Base-by-base conservation (phyloP, 768 basidiomycete species). In the Coprinellus micaceus region DNA sequence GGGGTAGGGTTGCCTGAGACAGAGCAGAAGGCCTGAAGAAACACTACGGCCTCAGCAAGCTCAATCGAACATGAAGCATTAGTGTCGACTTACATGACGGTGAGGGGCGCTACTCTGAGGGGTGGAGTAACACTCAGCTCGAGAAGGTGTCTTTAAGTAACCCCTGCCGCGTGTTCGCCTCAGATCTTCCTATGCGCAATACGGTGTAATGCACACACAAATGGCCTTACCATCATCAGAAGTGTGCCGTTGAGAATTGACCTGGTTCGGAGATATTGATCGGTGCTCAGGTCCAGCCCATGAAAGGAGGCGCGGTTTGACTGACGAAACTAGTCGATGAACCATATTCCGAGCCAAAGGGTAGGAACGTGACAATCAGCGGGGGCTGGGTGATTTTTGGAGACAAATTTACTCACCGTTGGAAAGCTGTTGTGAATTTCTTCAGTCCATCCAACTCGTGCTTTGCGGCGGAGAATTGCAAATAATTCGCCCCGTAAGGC, bases 1-100 rank as follows among this genome's bases (percentile, higher is more conserved):
- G 66, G 2, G 74, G 56, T 12, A 36, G n/a, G n/a, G n/a, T n/a
- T n/a, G n/a, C n/a, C n/a, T 13, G 33, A 36, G 26, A 9, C 29
- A 25, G 19, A 11, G 45, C 15, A 51, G 21, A 11, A 4, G 49
- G 2, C 29, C 30, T 13, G 15, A 29, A 37, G 30, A 13, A 4
- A 33, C 13, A 21, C 40, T 17, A 43, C 7, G 7, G 40, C 19
- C 19, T 43, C 7, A 17, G 40, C n/a, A n/a, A n/a, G n/a, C n/a
- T n/a, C n/a, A n/a, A n/a, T n/a, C n/a, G n/a, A n/a, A n/a, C n/a
- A n/a, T n/a, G n/a, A n/a, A n/a, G n/a, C n/a, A n/a, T n/a, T n/a
- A n/a, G n/a, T n/a, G n/a, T n/a, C n/a, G n/a, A n/a, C n/a, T n/a
- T 47, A 47, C 25, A 47, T 47, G 25, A 24, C 9, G 25, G 21